phyloP scores from a whole-genome alignment of 345 rosid genomes.

The Dipteronia sinensis region DNA sequence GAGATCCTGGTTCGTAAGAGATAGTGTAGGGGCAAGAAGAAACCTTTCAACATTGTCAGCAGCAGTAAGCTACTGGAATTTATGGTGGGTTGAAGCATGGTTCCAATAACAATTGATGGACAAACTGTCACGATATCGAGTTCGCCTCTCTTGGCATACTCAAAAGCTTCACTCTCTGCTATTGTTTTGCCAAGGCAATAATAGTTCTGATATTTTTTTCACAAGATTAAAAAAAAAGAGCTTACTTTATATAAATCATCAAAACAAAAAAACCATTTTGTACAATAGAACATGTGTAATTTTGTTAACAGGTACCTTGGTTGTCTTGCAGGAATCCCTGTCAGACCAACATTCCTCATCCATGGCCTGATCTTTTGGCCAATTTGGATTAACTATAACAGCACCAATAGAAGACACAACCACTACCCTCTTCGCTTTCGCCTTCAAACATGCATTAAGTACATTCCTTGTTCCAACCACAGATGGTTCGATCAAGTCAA shows the following conservation, averaged over 20 bases:
- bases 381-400: slow-evolving; percentile 35
- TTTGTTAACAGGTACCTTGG: slow-evolving; percentile 29
- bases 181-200: slow-evolving; percentile 45
- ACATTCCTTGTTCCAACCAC: slow-evolving; percentile 46
- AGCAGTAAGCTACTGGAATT: slow-evolving; percentile 49
- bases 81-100: slow-evolving; percentile 53
- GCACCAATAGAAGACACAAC: slow-evolving; percentile 51
- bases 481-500: slow-evolving; percentile 48
- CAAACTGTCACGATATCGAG: slow-evolving; percentile 48
- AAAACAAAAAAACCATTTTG: background rate
- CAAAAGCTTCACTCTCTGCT: slow-evolving; percentile 52
- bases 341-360: slow-evolving; percentile 52
- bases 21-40: background rate
- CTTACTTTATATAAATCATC: background rate
- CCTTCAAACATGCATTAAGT: slow-evolving; percentile 44
- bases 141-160: slow-evolving; percentile 35
- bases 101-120: slow-evolving; percentile 54
- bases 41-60: slow-evolving; percentile 46
- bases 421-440: slow-evolving; percentile 52
- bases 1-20: background rate
- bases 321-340: slow-evolving; percentile 32
- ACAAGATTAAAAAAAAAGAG: slow-evolving; percentile 1
- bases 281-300: background rate
- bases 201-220: slow-evolving; percentile 25
- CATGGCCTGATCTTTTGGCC: slow-evolving; percentile 41